Evolutionary conservation across 169 alveolate genomes (phyloP).

Genomic region (Plasmodium falciparum): DNA sequence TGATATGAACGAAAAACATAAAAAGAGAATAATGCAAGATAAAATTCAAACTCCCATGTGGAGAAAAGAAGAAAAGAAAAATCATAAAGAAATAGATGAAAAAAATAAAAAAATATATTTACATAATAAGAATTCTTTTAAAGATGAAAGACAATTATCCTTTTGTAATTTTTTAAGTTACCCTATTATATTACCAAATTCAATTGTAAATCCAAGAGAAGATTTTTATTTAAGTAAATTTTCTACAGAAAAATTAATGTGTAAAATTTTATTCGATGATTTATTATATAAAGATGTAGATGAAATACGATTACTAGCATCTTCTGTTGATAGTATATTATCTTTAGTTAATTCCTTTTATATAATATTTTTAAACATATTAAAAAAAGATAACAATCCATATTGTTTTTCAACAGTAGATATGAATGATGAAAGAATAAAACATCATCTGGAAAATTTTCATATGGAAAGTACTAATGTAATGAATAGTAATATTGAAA

Average conservation of each 20-base stretch:
- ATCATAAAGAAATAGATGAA: neutral
- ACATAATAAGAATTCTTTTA: neutral
- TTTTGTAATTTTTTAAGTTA: conserved; percentile 56
- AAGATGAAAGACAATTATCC: conserved; percentile 3
- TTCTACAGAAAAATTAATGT: conserved; percentile 50
- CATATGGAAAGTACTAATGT: too few species aligned
- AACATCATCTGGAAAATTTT: neutral
- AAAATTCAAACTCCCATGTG: neutral
- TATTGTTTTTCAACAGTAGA: conserved; percentile 72
- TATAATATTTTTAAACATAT: conserved; percentile 71
- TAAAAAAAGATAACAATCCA: conserved; percentile 44
- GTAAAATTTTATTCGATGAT: conserved; percentile 30
- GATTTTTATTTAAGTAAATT: conserved; percentile 53
- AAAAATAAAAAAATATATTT: neutral
- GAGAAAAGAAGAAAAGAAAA: neutral
- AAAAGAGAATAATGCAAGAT: neutral
- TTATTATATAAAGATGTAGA: conserved; percentile 63
- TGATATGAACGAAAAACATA: neutral
- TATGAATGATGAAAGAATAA: conserved; percentile 40
- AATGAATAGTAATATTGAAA: too few species aligned
- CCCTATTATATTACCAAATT: conserved; percentile 67
- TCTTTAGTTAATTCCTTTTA: conserved; percentile 63
- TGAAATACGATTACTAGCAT: conserved; percentile 63
- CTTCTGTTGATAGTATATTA: conserved; percentile 61
- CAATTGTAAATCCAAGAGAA: conserved; percentile 34